Base-by-base conservation (phyloP, 176 grass and related monocot species). In the Metroxylon sagu region DNA sequence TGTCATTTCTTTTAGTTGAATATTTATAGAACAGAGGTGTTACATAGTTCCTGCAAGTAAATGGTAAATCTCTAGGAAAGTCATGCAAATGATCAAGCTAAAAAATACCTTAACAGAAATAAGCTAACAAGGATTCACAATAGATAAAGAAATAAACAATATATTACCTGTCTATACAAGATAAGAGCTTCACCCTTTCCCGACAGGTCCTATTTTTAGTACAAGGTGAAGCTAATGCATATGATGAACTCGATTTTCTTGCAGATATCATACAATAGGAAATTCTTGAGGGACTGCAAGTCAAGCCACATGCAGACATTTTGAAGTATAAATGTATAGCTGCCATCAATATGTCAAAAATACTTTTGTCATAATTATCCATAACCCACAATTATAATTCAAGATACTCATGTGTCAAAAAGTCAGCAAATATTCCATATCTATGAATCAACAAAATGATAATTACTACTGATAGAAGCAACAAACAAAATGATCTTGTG, bases 261-360 rank as follows among this genome's bases (percentile, higher is more conserved):
- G n/a, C 62, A 56, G 57, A 59, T 25, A 23, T 51, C 49, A 74
- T 52, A 59, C 57, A 77, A 39, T 12, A 57, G 17, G 67, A 60
- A 29, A 74, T 31, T 52, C 72, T 89, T n/a, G 61, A 31, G 30
- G 83, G 68, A 87, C 77, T 69, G 29, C 51, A 84, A 50, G 67
- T 54, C 71, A 87, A 65, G 62, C 80, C 75, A 79, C 69, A 79
- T 3, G 64, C 51, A 48, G 79, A 76, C 90, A 95, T 95, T 14
- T 74, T 77, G 59, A 72, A 5, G n/a, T 57, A 67, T 26, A 16
- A 52, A 16, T 70, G 16, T 50, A 74, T 39, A 81, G 27, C n/a
- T 61, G 51, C 51, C 7, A 59, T 5, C 23, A 60, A 60, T 43
- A 2, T 43, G 35, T 10, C 12, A 43, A 23, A 23, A 23, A 23